Evolutionary conservation across 148 eudicot genomes (phyloP).

Genomic region (Nepenthes mirabilis): DNA sequence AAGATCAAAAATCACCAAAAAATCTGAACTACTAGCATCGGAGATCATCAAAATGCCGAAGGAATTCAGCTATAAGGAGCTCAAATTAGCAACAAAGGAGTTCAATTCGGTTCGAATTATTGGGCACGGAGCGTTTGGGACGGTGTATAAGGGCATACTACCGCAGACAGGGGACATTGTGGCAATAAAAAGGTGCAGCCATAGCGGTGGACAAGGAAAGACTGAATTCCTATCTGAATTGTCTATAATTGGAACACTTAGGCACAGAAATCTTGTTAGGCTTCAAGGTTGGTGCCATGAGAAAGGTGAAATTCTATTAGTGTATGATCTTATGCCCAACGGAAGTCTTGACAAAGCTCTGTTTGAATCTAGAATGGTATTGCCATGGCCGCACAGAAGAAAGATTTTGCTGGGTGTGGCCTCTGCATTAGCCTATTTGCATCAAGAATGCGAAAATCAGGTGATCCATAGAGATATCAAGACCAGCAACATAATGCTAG

Average conservation of each 20-base stretch:
- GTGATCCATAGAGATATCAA: conserved; percentile 71
- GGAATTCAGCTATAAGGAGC: conserved; percentile 75
- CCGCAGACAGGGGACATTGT: conserved; percentile 45
- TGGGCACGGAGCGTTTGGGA: conserved; percentile 83
- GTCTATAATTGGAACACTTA: conserved; percentile 70
- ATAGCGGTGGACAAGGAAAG: conserved; percentile 60
- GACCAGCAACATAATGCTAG: conserved; percentile 75
- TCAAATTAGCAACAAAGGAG: conserved; percentile 52
- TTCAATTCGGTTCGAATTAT: conserved; percentile 49
- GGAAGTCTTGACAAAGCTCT: conserved; percentile 81
- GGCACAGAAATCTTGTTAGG: conserved; percentile 79
- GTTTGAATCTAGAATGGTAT: conserved; percentile 45
- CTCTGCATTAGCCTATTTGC: conserved; percentile 64
- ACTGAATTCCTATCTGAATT: conserved; percentile 70
- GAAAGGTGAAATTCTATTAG: conserved; percentile 64
- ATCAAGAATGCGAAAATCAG: conserved; percentile 77
- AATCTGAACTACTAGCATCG: conserved; percentile 24
- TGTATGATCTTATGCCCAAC: conserved; percentile 76
- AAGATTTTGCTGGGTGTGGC: conserved; percentile 61
- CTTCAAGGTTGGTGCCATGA: conserved; percentile 93
- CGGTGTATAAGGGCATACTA: conserved; percentile 61
- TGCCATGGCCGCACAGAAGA: conserved; percentile 45
- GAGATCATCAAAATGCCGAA: conserved; percentile 65
- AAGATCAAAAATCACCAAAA: conserved; percentile 23
- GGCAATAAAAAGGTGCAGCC: conserved; percentile 74